phyloP scores from a whole-genome alignment of 352 stramenopile genomes.

The Globisporangium cystogenes region DNA sequence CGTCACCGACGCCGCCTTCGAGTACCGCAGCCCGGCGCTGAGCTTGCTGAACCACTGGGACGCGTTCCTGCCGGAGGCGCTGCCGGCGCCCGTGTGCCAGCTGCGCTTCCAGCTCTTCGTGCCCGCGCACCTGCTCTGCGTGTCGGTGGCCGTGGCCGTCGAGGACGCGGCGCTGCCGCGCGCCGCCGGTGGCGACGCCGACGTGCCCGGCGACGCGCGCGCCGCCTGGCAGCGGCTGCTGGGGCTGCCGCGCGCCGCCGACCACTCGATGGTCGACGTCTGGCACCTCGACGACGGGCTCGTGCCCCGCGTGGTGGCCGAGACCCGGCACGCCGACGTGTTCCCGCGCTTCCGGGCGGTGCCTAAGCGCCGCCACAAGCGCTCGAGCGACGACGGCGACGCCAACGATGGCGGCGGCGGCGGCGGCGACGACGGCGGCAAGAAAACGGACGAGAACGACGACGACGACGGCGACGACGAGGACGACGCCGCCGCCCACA shows the following conservation, averaged over 20 bases:
- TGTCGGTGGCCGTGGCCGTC: constrained; percentile 41
- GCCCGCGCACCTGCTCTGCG: constrained; percentile 35
- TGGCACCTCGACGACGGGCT: constrained; percentile 59
- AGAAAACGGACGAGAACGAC: constrained; percentile 46
- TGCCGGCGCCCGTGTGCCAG: constrained; percentile 34
- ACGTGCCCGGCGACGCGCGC: constrained; percentile 32
- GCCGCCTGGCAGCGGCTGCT: constrained; percentile 57
- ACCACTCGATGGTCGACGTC: constrained; percentile 71
- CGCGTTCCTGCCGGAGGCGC: constrained; percentile 53
- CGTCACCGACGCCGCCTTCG: constrained; percentile 53
- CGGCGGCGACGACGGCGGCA: constrained; percentile 33
- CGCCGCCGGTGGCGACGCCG: constrained; percentile 3
- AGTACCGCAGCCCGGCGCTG: constrained; percentile 55
- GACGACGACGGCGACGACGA: constrained; percentile 56
- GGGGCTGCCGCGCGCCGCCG: constrained; percentile 36
- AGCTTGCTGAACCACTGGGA: constrained; percentile 54
- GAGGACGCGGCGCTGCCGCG: constrained; percentile 17
- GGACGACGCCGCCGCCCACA: constrained; percentile 31
- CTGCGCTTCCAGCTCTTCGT: constrained; percentile 44
- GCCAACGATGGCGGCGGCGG: constrained; percentile 33
- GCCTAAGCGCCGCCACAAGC: constrained; percentile 29
- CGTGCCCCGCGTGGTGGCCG: constrained; percentile 43
- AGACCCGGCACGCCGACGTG: constrained; percentile 63
- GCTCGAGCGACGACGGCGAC: constrained; percentile 32
- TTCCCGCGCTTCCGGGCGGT: constrained; percentile 49